phyloP scores from a whole-genome alignment of 2,329 filamentous ascomycete species.

The Penicillium sp. region DNA sequence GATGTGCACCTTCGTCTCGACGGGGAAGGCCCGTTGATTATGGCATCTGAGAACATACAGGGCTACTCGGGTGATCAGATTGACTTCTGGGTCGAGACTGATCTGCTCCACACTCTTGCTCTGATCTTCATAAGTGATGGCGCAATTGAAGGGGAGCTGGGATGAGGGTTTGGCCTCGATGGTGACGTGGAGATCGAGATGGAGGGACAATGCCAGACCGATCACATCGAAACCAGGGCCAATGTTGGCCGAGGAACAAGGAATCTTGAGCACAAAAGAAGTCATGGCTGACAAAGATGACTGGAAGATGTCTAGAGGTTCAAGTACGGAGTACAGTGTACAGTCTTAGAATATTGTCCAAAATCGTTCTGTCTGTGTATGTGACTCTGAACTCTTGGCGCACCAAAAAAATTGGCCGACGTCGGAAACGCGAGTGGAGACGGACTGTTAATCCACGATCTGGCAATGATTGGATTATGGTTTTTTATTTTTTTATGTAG shows the following conservation, averaged over 20 bases:
- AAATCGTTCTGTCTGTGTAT: neutral
- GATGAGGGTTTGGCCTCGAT: conserved; percentile 57
- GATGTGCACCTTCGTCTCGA: conserved; percentile 87
- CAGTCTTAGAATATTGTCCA: neutral
- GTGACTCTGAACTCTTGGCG: conserved; percentile 27
- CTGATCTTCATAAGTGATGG: conserved; percentile 84
- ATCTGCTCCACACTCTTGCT: conserved; percentile 71
- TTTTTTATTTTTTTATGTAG: neutral
- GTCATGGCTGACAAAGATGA: conserved; percentile 21
- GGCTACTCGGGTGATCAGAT: conserved; percentile 90
- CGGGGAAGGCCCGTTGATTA: conserved; percentile 77
- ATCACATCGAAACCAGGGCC: conserved; percentile 98
- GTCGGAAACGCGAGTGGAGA: conserved; percentile 20
- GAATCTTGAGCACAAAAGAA: conserved; percentile 72
- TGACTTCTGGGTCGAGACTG: conserved; percentile 77
- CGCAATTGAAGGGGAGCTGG: conserved; percentile 61
- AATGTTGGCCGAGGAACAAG: conserved; percentile 96
- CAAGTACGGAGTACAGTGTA: neutral
- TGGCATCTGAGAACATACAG: conserved; percentile 94
- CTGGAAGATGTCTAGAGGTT: neutral
- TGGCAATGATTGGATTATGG: neutral
- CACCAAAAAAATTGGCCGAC: conserved; percentile 23
- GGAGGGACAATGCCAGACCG: conserved; percentile 85
- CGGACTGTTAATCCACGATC: neutral
- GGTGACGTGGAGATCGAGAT: conserved; percentile 83